Base-by-base conservation (phyloP, 1,139 yeast genomes). In the Pichia sp. region DNA sequence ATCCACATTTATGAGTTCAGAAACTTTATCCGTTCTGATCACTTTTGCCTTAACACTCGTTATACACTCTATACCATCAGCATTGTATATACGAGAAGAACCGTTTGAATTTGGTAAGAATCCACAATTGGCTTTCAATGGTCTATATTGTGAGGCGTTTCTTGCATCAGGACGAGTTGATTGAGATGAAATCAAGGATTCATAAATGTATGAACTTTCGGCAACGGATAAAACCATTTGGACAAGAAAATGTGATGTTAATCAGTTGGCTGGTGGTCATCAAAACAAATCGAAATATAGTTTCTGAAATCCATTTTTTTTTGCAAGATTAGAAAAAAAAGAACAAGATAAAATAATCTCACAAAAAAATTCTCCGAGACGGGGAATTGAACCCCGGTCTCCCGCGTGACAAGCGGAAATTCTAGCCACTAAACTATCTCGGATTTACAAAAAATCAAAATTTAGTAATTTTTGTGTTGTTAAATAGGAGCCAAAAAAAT, bases 31-130 rank as follows among this genome's bases (percentile, higher is more conserved):
- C 58, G 71, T 60, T 42, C 72, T 70, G n/a, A 84, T 83, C 2
- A 89, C 96, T 53, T 84, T 83, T 9, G 89, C 75, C 61, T 89
- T 89, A 38, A 89, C 74, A 55, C 96, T 91, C 2, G 86, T 89
- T 37, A 89, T 80, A 56, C 96, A 86, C 61, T 89, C 97, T 52
- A 88, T 78, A 19, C 97, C 96, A 60, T 89, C 96, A 44, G 84
- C 74, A 30, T 86, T 72, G 52, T 89, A 71, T 28, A 89, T 77
- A 63, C 95, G 72, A 1, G 96, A 84, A 6, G 96, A 86, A 17
- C 98, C 98, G 63, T 89, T 85, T 8, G 96, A 83, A 35, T 81
- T 77, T 0, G 95, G 93, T 46, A 89, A 68, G 53, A 88, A 83
- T 41, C 83, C 79, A 5, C 88, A 79, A 23, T 77, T 78, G 6